phyloP scores from a whole-genome alignment of 1,139 yeast species.

The Meyerozyma athensensis region DNA sequence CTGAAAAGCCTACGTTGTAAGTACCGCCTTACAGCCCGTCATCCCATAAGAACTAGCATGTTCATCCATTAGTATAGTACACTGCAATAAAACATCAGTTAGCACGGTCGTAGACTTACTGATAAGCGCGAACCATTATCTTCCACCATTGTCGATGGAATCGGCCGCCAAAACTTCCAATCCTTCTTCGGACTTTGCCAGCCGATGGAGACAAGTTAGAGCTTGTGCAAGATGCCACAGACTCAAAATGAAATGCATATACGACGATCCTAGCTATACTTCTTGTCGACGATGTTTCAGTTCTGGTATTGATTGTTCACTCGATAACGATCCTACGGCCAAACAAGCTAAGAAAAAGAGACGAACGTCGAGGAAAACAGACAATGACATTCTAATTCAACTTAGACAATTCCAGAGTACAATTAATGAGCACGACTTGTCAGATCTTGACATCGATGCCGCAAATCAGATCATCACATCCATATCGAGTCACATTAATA shows the following conservation, averaged over 20 bases:
- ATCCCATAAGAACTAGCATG: conserved; percentile 1
- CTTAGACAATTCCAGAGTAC: not conserved
- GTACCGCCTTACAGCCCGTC: conserved; percentile 1
- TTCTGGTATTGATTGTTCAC: conserved; percentile 42
- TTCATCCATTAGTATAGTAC: not conserved
- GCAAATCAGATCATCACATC: no score
- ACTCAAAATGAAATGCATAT: conserved; percentile 51
- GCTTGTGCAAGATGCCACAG: conserved; percentile 59
- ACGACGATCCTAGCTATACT: conserved; percentile 39
- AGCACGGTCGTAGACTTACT: not conserved
- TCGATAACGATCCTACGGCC: conserved; percentile 46
- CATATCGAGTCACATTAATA: no score
- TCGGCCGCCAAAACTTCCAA: no score
- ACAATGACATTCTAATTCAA: not conserved
- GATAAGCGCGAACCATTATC: conserved; percentile 1
- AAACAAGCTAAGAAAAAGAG: conserved; percentile 21
- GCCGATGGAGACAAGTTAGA: conserved; percentile 39
- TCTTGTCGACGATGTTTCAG: conserved; percentile 46
- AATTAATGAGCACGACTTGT: not conserved
- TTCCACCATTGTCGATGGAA: no score
- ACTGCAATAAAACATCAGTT: conserved; percentile 1
- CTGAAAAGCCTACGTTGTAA: conserved; percentile 34
- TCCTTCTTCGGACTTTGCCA: conserved; percentile 19
- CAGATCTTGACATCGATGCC: not conserved
- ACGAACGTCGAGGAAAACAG: conserved; percentile 6